Evolutionary conservation across 2,329 filamentous ascomycete genomes (phyloP), one percentile per base, ranked within the genome.

Genomic region (Penicillium sp.): DNA sequence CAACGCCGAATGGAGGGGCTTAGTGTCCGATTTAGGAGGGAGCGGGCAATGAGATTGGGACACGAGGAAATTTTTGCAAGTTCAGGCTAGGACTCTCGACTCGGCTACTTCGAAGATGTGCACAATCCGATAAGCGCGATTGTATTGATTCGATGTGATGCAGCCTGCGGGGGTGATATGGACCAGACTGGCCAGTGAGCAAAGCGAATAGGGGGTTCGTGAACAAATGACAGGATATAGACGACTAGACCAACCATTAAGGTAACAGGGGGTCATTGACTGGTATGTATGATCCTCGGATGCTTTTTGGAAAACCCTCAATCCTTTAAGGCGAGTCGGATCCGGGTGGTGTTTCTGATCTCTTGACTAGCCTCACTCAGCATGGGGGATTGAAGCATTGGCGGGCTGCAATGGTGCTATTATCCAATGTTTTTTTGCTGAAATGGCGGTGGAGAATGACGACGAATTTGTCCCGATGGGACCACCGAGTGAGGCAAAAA

Each of bases 41-140:
- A 63, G 62, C 39, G 62, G 53, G 66, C 63, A 63, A 61, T 65
- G 63, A 59, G 58, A 39, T 40, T 50, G 56, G 24, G 43, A 9
- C 43, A 59, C 36, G 54, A 35, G 36, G 33, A 40, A 57, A 40
- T 37, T 41, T 54, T 36, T 19, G 36, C 14, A 18, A 16, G 43
- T 24, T 35, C 27, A 33, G 19, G 36, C 35, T 27, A 39, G 31
- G 19, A 22, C n/a, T 31, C 31, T 24, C n/a, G 16, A 31, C 31
- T 24, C 9, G 16, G 31, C 14, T 46, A 31, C 24, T 46, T 6
- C n/a, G 22, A 16, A 31, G 41, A 46, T 31, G 43, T 46, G 24
- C 43, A 33, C 47, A 44, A 44, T 36, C 18, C 41, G 62, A 63
- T 58, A 58, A 61, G 62, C 56, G 37, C 46, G 55, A 56, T 49